Conservation (phyloP, 116 monocot species). For the Thalassia testudinum region DNA sequence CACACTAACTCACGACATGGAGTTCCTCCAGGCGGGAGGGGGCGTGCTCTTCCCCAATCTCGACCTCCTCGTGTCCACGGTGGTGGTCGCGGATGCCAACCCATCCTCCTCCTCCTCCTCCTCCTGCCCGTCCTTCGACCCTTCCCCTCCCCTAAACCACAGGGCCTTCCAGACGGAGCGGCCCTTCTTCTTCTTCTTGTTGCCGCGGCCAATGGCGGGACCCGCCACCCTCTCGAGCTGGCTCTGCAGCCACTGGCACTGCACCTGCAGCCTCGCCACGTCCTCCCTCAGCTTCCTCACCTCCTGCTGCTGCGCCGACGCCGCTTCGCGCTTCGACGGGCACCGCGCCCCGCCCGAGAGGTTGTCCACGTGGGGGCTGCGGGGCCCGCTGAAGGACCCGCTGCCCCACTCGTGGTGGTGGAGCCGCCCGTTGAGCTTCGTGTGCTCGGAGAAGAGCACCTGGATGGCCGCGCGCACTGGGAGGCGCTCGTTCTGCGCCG, state of each 20-base stretch:
- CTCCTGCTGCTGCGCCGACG: constrained; percentile 64
- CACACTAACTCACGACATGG: constrained; percentile 7
- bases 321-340: constrained; percentile 51
- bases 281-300: constrained; percentile 54
- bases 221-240: constrained; percentile 39
- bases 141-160: constrained; percentile 2
- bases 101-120: constrained; percentile 29
- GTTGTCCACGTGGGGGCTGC: constrained; percentile 23
- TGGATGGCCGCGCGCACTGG: constrained; percentile 60
- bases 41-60: constrained; percentile 2
- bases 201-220: not conserved
- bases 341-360: constrained; percentile 17
- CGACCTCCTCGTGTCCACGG: not conserved
- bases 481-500: constrained; percentile 71
- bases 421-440: constrained; percentile 26
- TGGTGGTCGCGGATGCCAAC: not conserved
- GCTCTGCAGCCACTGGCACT: constrained; percentile 50
- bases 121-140: constrained; percentile 1
- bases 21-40: constrained; percentile 8
- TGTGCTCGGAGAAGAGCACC: constrained; percentile 61
- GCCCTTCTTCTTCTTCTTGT: constrained; percentile 27
- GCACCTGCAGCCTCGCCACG: constrained; percentile 51
- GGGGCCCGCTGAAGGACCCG: constrained; percentile 28
- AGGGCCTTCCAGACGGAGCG: constrained; percentile 2
- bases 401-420: constrained; percentile 31